phyloP scores from a whole-genome alignment of 2,329 filamentous ascomycete genomes.

The Alternaria sp. region DNA sequence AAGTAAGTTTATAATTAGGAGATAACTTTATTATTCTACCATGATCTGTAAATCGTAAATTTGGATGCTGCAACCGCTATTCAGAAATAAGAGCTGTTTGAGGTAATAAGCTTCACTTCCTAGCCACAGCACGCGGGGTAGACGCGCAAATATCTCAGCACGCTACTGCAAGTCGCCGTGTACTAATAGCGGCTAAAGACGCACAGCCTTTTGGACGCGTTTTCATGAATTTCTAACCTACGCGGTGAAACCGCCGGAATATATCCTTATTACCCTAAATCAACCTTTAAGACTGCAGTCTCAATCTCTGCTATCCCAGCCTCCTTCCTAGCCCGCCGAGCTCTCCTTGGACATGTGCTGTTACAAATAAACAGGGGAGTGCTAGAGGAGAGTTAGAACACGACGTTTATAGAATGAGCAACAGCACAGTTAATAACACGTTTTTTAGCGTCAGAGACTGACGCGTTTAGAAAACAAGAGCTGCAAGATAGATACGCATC shows the following conservation, averaged over 20 bases:
- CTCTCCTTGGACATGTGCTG: conserved; percentile 3
- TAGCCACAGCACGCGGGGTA: neutral
- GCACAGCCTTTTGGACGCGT: neutral
- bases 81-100: conserved; percentile 1
- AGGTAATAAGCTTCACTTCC: neutral
- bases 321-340: neutral
- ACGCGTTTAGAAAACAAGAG: too few relatives aligned
- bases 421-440: conserved; percentile 1
- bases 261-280: neutral
- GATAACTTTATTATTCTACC: too few relatives aligned
- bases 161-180: neutral
- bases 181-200: neutral
- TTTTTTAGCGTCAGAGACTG: neutral
- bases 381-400: conserved; percentile 11
- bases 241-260: neutral
- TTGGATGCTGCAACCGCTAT: too few relatives aligned
- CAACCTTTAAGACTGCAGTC: neutral
- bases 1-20: too few relatives aligned
- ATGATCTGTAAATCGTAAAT: too few relatives aligned
- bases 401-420: neutral
- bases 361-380: conserved; percentile 20
- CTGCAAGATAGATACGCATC: too few relatives aligned
- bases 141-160: conserved; percentile 4
- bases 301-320: neutral
- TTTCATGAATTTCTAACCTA: neutral